Evolutionary conservation across 148 eudicot genomes (phyloP), one percentile per base, ranked within the genome.

Genomic region (Diospyros kaki): DNA sequence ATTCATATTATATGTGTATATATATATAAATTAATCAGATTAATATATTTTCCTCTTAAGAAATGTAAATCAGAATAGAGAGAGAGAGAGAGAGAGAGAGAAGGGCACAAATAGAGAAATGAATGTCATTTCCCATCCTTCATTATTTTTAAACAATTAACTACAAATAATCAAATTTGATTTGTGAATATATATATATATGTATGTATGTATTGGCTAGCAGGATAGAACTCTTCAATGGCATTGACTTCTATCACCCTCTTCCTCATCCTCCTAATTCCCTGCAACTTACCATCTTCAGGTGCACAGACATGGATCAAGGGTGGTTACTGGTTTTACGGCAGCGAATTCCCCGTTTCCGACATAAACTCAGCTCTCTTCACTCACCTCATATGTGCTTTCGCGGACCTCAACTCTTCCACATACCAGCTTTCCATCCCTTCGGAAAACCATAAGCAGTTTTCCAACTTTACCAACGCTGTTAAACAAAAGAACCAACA

Each of bases 311-410:
- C 28, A 13, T 66, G 51, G 52, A 66, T 66, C 51, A 43, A 45
- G 44, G 8, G 38, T 28, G 69, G 69, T n/a, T 66, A 66, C 52
- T 66, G 69, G 69, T 66, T 1, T 28, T 44, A 51, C 52, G 69
- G 52, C 69, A 43, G 28, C 52, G 52, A 5, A 4, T 66, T 66
- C 52, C 52, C 69, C 2, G 28, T 7, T 4, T 6, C 69, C 53
- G 52, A 66, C 15, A 66, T 66, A 66, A 66, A 66, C n/a, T 66
- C 69, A 5, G 52, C 48, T 8, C 69, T 66, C 28, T 66, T 66
- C 52, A 66, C 69, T 15, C 69, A 66, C 69, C 69, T 66, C 15
- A 66, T 66, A 0, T 66, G 69, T n/a, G 69, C 69, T 9, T 66
- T 44, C 8, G 52, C 69, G 3, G 52, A 38, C 17, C 17, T 66